Percentiles rank a stretch among this genome's conserved stretches.
These are phyloP conservation scores for Elsinoe arachidis DNA, from an alignment of 2,329 filamentous ascomycete genomes.

Conservation along the genomic window DNA sequence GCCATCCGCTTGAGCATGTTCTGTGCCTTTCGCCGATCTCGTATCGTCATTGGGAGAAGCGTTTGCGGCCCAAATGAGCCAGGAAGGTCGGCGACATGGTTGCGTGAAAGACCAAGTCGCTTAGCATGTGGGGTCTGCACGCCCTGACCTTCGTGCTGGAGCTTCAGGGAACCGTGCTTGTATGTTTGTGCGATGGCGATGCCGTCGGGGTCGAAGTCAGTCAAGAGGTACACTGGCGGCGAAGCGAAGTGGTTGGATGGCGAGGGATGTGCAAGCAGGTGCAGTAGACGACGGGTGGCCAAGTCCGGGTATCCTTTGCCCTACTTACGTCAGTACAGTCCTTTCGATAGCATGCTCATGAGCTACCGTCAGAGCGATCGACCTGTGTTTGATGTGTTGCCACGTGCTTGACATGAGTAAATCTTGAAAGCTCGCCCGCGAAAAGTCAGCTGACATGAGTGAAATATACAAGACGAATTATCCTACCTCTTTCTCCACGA, in stretches of 20 bases:
- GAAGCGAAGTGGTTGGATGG: conserved; percentile 36
- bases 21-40: conserved; percentile 52
- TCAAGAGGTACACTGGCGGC: conserved; percentile 52
- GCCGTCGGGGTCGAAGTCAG: conserved; percentile 72
- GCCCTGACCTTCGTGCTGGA: conserved; percentile 50
- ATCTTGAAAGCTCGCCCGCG: conserved; percentile 64
- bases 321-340: conserved; percentile 33
- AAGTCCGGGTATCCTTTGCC: conserved; percentile 79
- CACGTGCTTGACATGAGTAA: conserved; percentile 52
- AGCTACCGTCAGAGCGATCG: conserved; percentile 58
- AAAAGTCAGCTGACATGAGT: conserved; percentile 18
- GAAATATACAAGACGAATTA: neutral
- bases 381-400: conserved; percentile 42
- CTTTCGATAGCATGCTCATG: neutral
- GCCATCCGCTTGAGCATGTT: conserved; percentile 44
- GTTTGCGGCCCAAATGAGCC: conserved; percentile 27
- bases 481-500: conserved; percentile 71
- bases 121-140: conserved; percentile 43
- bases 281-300: conserved; percentile 57
- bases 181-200: conserved; percentile 66
- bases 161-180: conserved; percentile 56
- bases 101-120: conserved; percentile 56
- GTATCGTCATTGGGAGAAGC: conserved; percentile 42
- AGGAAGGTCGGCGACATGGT: conserved; percentile 22
- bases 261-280: conserved; percentile 40